These are phyloP conservation scores for Kickxella alabastrina DNA, from an alignment of 192 early-diverging fungal species.

Conservation along the genomic window DNA sequence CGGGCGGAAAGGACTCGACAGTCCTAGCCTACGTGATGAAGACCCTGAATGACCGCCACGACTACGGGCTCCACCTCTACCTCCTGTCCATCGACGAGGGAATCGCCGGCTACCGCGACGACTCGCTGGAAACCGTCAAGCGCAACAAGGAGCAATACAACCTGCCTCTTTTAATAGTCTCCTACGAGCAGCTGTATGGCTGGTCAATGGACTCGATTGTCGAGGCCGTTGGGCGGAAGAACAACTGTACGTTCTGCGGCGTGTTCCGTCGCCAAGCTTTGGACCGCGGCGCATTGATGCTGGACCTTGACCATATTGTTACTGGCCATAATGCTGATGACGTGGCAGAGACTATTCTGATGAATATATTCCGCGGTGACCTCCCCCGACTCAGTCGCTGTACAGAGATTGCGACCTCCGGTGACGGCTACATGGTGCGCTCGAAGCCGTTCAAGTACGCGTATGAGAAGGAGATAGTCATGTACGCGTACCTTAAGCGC, in stretches of 20 bases:
- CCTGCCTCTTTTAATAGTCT: slow-evolving; percentile 90
- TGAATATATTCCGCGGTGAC: slow-evolving; percentile 98
- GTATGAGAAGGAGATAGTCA: slow-evolving; percentile 99
- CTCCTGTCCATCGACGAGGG: slow-evolving; percentile 97
- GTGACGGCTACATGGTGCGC: slow-evolving; percentile 70
- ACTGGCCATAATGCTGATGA: slow-evolving; percentile 99
- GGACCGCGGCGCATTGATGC: slow-evolving; percentile 87
- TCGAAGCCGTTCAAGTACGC: slow-evolving; percentile 99
- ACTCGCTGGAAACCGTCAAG: slow-evolving; percentile 97
- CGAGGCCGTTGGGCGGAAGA: slow-evolving; percentile 88
- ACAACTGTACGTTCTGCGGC: slow-evolving; percentile 99
- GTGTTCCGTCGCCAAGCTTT: slow-evolving; percentile 97
- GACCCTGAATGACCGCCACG: slow-evolving; percentile 84
- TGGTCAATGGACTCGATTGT: slow-evolving; percentile 99
- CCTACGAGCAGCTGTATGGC: slow-evolving; percentile 92
- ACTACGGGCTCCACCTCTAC: slow-evolving; percentile 86
- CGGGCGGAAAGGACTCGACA: slow-evolving; percentile 95
- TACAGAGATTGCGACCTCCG: slow-evolving; percentile 84
- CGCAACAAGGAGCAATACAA: slow-evolving; percentile 91
- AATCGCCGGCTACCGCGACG: slow-evolving; percentile 96
- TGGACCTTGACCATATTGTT: slow-evolving; percentile 92
- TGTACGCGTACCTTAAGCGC: slow-evolving; percentile 97
- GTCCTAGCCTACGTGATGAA: slow-evolving; percentile 95
- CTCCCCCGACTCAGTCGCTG: slow-evolving; percentile 85
- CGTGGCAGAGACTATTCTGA: slow-evolving; percentile 96